These are phyloP conservation scores for Irpex sp. DNA, from an alignment of 1,284 basidiomycete species.

Conservation along the genomic window DNA sequence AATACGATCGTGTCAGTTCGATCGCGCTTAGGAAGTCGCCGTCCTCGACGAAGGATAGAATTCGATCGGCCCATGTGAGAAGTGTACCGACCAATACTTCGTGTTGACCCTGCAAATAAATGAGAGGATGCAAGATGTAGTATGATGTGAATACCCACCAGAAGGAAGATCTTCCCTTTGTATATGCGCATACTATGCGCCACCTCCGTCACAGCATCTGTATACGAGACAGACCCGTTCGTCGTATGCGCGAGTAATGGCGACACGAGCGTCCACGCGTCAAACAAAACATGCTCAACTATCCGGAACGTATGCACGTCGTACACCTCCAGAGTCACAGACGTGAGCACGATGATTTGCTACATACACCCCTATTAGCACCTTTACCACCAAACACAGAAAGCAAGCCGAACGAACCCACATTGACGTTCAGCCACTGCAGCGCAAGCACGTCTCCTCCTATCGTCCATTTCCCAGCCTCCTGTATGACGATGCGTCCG, in stretches of 20 bases:
- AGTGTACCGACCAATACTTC: constrained; percentile 83
- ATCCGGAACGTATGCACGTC: constrained; percentile 55
- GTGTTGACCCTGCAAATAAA: constrained; percentile 48
- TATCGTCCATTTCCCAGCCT: constrained; percentile 51
- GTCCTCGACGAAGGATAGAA: constrained; percentile 78
- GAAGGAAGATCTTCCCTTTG: constrained; percentile 88
- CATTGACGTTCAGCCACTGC: constrained; percentile 75
- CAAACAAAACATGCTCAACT: constrained; percentile 58
- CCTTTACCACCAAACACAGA: constrained; percentile 4
- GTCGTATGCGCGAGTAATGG: constrained; percentile 46
- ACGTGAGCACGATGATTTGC: constrained; percentile 65
- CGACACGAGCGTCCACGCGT: constrained; percentile 52
- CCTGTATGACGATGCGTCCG: constrained; percentile 60
- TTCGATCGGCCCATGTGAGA: constrained; percentile 93
- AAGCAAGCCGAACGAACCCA: constrained; percentile 44
- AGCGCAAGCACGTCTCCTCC: constrained; percentile 59
- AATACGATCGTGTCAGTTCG: constrained; percentile 82
- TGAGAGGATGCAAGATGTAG: constrained; percentile 4
- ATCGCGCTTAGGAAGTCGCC: constrained; percentile 93
- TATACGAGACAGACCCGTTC: constrained; percentile 44
- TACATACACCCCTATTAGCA: constrained; percentile 26
- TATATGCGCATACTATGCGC: constrained; percentile 77
- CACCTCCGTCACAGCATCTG: constrained; percentile 51
- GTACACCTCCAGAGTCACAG: constrained; percentile 62
- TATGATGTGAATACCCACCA: constrained; percentile 52